phyloP scores from a whole-genome alignment of 306 rosid species.

The Quercus cerris region DNA sequence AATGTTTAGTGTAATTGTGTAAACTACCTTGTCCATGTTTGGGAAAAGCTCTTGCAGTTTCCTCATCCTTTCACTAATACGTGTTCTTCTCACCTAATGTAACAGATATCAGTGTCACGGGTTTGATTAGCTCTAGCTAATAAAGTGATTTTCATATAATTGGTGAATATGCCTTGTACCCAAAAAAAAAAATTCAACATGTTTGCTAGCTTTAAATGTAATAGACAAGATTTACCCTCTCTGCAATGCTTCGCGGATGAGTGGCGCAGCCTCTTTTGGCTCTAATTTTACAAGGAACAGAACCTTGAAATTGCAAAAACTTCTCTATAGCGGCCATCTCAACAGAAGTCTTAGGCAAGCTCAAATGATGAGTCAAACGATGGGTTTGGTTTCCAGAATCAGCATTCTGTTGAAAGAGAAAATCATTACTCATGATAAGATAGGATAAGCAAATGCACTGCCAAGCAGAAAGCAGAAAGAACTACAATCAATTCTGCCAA shows the following conservation, averaged over 20 bases:
- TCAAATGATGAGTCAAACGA: constrained; percentile 65
- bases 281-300: constrained; percentile 71
- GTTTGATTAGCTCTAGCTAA: not conserved
- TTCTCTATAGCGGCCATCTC: constrained; percentile 50
- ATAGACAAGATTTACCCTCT: constrained; percentile 55
- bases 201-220: not conserved
- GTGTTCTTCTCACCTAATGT: constrained; percentile 69
- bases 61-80: constrained; percentile 85
- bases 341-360: constrained; percentile 53
- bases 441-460: not conserved
- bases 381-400: constrained; percentile 34
- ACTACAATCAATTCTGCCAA: not conserved
- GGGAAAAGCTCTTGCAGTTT: constrained; percentile 77
- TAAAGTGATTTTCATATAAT: not conserved
- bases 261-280: constrained; percentile 96
- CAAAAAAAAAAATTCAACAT: not conserved
- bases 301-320: constrained; percentile 52
- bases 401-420: constrained; percentile 29
- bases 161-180: not conserved
- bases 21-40: constrained; percentile 75
- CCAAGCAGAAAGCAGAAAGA: not conserved
- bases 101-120: not conserved
- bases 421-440: not conserved
- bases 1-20: not conserved
- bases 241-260: constrained; percentile 96